A percentile compares a stretch with the other conserved stretches of the same genome.
These are phyloP conservation scores for Vaccinium vitisidaea DNA, from an alignment of 148 eudicot species.

Conservation along the genomic window DNA sequence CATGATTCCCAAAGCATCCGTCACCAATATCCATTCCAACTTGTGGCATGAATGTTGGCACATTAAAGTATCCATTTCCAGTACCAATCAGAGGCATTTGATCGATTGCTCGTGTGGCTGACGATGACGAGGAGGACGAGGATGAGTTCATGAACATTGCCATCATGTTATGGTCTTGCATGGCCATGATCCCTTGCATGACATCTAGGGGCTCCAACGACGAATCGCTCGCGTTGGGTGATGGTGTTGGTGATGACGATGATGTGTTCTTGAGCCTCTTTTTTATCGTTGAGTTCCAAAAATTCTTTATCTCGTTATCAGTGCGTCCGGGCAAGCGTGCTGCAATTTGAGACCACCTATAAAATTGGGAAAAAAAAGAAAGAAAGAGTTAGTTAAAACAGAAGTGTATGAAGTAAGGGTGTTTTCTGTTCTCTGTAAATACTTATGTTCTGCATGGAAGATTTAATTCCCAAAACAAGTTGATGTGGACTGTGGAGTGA, in stretches of 20 bases:
- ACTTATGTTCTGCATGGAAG: constrained; percentile 43
- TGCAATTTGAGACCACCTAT: constrained; percentile 92
- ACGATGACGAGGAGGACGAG: constrained; percentile 38
- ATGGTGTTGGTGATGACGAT: constrained; percentile 46
- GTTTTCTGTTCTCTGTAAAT: constrained; percentile 18
- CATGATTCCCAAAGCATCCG: constrained; percentile 23
- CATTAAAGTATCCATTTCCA: constrained; percentile 33
- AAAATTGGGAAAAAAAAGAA: neutral
- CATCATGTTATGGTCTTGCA: constrained; percentile 41
- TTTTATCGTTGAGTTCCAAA: constrained; percentile 91
- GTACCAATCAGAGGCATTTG: constrained; percentile 21
- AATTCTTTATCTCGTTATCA: constrained; percentile 85
- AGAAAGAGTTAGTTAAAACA: neutral
- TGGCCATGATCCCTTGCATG: constrained; percentile 32
- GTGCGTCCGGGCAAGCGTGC: constrained; percentile 85
- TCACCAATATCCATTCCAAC: constrained; percentile 21
- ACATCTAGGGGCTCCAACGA: constrained; percentile 50
- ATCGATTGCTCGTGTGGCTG: constrained; percentile 27
- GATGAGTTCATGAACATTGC: constrained; percentile 48
- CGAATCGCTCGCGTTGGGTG: constrained; percentile 75
- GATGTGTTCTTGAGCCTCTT: constrained; percentile 65
- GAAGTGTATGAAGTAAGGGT: neutral
- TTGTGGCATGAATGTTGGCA: constrained; percentile 41
- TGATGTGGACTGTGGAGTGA: constrained; percentile 46
- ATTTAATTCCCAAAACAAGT: constrained; percentile 18